Percentiles rank a stretch among this genome's conserved stretches.
Conservation (phyloP, 1,139 yeast species). For the Protomyces inouyei region DNA sequence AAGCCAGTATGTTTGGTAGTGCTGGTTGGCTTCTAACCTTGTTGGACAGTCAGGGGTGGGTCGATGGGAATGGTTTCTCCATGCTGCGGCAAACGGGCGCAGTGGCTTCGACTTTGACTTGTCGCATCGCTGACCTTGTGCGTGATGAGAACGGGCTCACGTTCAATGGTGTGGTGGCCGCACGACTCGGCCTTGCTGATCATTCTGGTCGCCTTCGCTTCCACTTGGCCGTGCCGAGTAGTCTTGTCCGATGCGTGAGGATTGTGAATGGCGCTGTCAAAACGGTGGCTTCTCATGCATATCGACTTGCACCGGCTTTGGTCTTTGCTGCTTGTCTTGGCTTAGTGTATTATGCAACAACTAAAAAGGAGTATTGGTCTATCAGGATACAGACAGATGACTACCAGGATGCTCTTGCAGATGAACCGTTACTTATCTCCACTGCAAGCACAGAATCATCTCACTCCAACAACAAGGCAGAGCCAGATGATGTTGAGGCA, state of each 20-base stretch:
- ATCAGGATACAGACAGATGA: too few species aligned
- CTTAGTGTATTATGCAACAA: neutral
- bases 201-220: neutral
- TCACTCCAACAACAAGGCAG: neutral
- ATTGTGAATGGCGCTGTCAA: neutral
- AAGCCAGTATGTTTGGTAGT: neutral
- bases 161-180: neutral
- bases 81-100: too few species aligned
- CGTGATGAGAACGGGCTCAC: neutral
- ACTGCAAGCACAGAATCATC: neutral
- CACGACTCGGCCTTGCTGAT: neutral
- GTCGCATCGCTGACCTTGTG: too few species aligned
- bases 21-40: too few species aligned
- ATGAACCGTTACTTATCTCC: neutral
- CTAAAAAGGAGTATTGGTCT: neutral
- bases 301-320: neutral
- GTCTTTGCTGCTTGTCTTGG: neutral
- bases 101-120: too few species aligned
- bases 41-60: neutral
- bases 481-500: neutral
- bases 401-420: neutral
- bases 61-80: neutral
- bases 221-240: neutral
- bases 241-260: neutral
- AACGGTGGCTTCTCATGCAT: neutral